phyloP scores from a whole-genome alignment of 495 filamentous ascomycete genomes.

The Tuber brumale region DNA sequence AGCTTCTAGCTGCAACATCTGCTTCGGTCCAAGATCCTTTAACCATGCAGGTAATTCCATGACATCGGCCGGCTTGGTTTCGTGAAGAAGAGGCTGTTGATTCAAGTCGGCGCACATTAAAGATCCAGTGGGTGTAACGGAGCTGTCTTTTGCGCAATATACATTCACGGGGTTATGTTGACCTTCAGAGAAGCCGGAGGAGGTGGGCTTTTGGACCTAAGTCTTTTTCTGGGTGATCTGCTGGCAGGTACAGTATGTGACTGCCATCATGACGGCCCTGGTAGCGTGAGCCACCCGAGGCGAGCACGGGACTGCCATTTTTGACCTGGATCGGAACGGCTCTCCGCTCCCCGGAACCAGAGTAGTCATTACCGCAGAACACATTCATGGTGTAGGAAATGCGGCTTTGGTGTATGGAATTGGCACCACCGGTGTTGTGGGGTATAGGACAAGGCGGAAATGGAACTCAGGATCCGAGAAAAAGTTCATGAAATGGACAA shows the following conservation, averaged over 20 bases:
- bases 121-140: accelerated
- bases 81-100: neutral
- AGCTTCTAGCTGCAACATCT: neutral
- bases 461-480: no score
- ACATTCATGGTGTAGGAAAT: neutral
- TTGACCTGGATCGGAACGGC: neutral
- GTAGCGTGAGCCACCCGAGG: neutral
- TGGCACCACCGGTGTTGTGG: no score
- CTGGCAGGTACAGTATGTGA: neutral
- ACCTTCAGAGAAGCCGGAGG: neutral
- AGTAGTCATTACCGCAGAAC: neutral
- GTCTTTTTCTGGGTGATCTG: neutral
- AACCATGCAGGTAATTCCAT: neutral
- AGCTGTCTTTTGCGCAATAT: no score
- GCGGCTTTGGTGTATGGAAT: no score
- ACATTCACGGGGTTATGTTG: neutral
- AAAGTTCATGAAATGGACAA: no score
- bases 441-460: no score
- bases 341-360: neutral
- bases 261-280: no score
- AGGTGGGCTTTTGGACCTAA: neutral
- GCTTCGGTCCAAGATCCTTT: neutral
- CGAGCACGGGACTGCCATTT: neutral
- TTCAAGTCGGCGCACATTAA: neutral
- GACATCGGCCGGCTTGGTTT: neutral